Conservation (phyloP, 768 basidiomycete species). For the Lactarius hengduanensis region DNA sequence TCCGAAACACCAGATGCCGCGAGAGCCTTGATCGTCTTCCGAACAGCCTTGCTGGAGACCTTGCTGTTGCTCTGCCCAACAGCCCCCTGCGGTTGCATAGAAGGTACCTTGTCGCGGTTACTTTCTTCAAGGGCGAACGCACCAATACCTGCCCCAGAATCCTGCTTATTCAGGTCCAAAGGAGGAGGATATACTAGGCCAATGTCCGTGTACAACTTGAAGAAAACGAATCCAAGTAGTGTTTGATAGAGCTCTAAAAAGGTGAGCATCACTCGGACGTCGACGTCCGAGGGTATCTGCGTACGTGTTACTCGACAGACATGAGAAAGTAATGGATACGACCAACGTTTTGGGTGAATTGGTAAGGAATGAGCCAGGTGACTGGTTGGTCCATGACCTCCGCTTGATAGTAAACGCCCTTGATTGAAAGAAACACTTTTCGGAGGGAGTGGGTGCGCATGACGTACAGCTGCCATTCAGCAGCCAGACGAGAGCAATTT, state of each 20-base stretch:
- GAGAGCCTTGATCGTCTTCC: conserved; percentile 61
- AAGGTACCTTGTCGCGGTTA: conserved; percentile 32
- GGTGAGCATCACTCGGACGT: conserved; percentile 96
- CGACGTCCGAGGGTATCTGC: conserved; percentile 92
- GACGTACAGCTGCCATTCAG: conserved; percentile 96
- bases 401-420: conserved; percentile 97
- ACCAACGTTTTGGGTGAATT: conserved; percentile 90
- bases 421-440: conserved; percentile 94
- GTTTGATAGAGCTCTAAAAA: conserved; percentile 99
- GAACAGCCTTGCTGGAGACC: conserved; percentile 58
- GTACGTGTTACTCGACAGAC: conserved; percentile 5
- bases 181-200: conserved; percentile 92
- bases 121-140: conserved; percentile 74
- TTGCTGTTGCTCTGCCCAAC: conserved; percentile 41
- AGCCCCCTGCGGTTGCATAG: conserved; percentile 28
- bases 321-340: conserved; percentile 13
- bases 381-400: conserved; percentile 90
- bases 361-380: conserved; percentile 96
- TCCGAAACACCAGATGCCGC: conserved; percentile 35
- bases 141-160: conserved; percentile 81
- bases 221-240: conserved; percentile 90
- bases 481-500: conserved; percentile 84
- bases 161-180: conserved; percentile 78
- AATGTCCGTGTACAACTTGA: conserved; percentile 96
- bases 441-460: conserved; percentile 83